These are phyloP conservation scores for Colletotrichum falcatum DNA, from an alignment of 2,329 filamentous ascomycete genomes.

Conservation along the genomic window DNA sequence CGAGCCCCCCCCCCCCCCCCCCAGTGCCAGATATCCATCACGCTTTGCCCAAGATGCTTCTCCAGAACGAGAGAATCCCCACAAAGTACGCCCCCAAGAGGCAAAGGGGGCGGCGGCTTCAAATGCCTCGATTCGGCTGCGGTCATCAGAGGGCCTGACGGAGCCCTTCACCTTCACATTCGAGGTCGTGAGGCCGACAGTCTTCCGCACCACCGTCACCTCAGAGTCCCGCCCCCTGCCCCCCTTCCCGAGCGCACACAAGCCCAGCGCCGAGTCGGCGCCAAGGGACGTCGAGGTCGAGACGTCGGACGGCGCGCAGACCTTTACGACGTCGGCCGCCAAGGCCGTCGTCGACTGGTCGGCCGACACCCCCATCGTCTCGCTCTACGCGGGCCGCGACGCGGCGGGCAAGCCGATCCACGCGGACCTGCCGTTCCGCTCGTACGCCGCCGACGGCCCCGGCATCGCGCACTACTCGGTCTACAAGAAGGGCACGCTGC, in stretches of 20 bases:
- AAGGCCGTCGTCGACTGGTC: constrained; percentile 70
- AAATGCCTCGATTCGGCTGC: constrained; percentile 25
- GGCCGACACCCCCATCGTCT: constrained; percentile 61
- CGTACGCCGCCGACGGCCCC: constrained; percentile 71
- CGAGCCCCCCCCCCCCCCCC: too few species aligned
- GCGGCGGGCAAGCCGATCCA: constrained; percentile 66
- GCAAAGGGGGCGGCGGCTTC: constrained; percentile 10
- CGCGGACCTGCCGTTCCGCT: constrained; percentile 72
- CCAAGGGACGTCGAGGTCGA: constrained; percentile 39
- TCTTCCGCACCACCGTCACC: constrained; percentile 77
- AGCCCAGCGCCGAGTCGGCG: constrained; percentile 47
- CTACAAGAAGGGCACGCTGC: constrained; percentile 71
- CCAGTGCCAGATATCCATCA: too few species aligned
- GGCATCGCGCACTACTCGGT: constrained; percentile 75
- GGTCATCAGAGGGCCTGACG: constrained; percentile 26
- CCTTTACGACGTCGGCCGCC: constrained; percentile 48
- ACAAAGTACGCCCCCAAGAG: constrained; percentile 32
- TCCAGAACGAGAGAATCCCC: constrained; percentile 35
- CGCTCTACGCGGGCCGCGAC: constrained; percentile 64
- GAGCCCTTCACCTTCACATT: constrained; percentile 69
- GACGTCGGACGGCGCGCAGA: constrained; percentile 48
- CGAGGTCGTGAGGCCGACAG: constrained; percentile 69
- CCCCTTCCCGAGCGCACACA: constrained; percentile 70
- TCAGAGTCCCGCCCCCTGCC: constrained; percentile 72
- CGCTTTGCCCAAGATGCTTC: constrained; percentile 26